Percentiles rank a stretch among this genome's conserved stretches.
Conservation (phyloP, 2,329 filamentous ascomycete species). For the Sclerotinia spermophila region DNA sequence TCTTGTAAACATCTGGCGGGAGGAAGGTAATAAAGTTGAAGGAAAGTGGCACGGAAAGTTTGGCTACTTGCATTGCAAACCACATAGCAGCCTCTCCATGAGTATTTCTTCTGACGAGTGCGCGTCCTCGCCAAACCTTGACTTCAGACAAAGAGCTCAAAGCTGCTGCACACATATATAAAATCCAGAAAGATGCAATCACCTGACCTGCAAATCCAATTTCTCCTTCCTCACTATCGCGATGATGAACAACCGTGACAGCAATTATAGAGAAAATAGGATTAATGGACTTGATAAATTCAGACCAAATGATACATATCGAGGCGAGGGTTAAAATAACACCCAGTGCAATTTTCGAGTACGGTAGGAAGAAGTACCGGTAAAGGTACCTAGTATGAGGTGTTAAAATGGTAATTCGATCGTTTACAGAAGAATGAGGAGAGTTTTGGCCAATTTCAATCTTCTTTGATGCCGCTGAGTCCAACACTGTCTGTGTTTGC, state of each 20-base stretch:
- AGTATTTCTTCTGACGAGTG: constrained; percentile 84
- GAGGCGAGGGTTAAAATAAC: constrained; percentile 70
- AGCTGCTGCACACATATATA: constrained; percentile 93
- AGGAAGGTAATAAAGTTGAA: constrained; percentile 98
- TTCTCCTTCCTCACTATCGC: constrained; percentile 64
- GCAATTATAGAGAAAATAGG: constrained; percentile 70
- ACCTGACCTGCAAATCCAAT: constrained; percentile 85
- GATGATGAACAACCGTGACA: constrained; percentile 54
- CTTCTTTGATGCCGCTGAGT: constrained; percentile 75
- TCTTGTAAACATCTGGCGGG: constrained; percentile 64
- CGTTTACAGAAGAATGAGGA: constrained; percentile 52
- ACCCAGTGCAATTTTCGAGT: constrained; percentile 61
- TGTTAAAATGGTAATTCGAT: constrained; percentile 60
- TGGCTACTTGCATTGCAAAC: constrained; percentile 90
- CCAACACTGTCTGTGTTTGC: constrained; percentile 74
- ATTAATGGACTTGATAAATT: constrained; percentile 79
- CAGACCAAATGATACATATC: constrained; percentile 84
- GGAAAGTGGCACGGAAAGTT: constrained; percentile 84
- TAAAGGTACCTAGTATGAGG: constrained; percentile 79
- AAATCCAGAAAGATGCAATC: constrained; percentile 80
- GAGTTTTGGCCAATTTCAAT: constrained; percentile 68
- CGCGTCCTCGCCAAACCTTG: constrained; percentile 95
- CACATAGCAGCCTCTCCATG: constrained; percentile 92
- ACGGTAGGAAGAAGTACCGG: constrained; percentile 71
- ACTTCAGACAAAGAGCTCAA: constrained; percentile 86